Percentiles rank a stretch among this genome's conserved stretches.
Conservation (phyloP, 768 basidiomycete genomes). For the Suillus alpinus region DNA sequence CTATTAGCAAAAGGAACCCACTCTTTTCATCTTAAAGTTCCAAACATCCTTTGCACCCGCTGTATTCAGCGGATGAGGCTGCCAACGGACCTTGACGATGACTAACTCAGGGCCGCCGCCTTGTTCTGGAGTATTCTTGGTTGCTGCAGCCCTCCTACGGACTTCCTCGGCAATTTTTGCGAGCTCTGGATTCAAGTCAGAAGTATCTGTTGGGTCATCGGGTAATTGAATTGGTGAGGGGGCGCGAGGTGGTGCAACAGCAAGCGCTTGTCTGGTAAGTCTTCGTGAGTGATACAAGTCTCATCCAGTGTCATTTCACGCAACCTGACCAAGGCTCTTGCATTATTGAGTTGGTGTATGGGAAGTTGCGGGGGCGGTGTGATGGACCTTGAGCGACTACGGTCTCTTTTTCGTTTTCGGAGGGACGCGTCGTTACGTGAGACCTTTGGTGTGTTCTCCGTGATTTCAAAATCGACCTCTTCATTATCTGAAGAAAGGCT, state of each 20-base stretch:
- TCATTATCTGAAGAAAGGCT: conserved; percentile 42
- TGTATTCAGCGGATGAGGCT: conserved; percentile 56
- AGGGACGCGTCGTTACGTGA: conserved; percentile 18
- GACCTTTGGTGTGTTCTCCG: conserved; percentile 32
- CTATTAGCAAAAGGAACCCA: conserved; percentile 26
- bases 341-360: conserved; percentile 49
- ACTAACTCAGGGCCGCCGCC: conserved; percentile 39
- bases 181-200: conserved; percentile 61
- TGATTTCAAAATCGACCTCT: conserved; percentile 42
- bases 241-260: conserved; percentile 33
- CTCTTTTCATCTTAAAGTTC: conserved; percentile 59
- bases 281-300: conserved; percentile 5
- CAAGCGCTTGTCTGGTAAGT: conserved; percentile 46
- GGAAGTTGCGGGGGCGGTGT: conserved; percentile 73
- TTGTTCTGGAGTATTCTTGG: conserved; percentile 20
- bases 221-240: conserved; percentile 44
- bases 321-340: conserved; percentile 62
- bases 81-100: conserved; percentile 59
- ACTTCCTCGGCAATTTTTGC: conserved; percentile 49
- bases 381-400: conserved; percentile 68
- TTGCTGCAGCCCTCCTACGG: conserved; percentile 26
- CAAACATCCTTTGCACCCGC: conserved; percentile 39
- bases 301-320: conserved; percentile 9
- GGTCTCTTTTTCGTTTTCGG: conserved; percentile 43
- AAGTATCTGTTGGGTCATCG: conserved; percentile 47